These are phyloP conservation scores for Fusarium papillatum DNA, from an alignment of 2,329 filamentous ascomycete species.

Conservation along the genomic window DNA sequence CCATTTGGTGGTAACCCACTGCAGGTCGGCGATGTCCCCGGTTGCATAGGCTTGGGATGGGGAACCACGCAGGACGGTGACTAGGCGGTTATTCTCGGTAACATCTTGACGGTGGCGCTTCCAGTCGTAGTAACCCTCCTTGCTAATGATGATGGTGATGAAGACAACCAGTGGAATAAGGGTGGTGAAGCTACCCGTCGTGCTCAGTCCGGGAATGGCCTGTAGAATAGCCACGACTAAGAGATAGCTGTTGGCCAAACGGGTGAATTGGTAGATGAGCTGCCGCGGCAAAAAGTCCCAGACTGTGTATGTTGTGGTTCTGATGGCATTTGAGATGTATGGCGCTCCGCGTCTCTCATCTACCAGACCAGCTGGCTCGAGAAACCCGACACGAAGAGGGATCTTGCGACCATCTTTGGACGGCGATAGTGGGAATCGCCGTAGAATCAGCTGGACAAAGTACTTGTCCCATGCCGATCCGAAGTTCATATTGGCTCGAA, in stretches of 20 bases:
- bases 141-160: not conserved
- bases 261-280: constrained; percentile 3
- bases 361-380: not conserved
- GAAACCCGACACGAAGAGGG: not conserved
- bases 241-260: constrained; percentile 6
- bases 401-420: not conserved
- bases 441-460: not conserved
- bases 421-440: not conserved
- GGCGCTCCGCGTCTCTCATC: not conserved
- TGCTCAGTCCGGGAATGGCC: not conserved
- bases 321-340: not conserved
- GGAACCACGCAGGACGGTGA: not conserved
- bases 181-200: not conserved
- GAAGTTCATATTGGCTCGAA: not conserved
- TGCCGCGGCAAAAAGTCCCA: constrained; percentile 7
- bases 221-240: constrained; percentile 1
- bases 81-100: not conserved
- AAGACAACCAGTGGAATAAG: not conserved
- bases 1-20: not conserved
- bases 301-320: not conserved
- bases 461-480: not conserved
- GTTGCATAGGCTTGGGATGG: not conserved
- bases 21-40: not conserved
- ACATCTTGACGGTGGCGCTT: not conserved
- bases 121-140: constrained; percentile 10